phyloP scores from a whole-genome alignment of 164 flowering plant species.

The Vitis labrusca region DNA sequence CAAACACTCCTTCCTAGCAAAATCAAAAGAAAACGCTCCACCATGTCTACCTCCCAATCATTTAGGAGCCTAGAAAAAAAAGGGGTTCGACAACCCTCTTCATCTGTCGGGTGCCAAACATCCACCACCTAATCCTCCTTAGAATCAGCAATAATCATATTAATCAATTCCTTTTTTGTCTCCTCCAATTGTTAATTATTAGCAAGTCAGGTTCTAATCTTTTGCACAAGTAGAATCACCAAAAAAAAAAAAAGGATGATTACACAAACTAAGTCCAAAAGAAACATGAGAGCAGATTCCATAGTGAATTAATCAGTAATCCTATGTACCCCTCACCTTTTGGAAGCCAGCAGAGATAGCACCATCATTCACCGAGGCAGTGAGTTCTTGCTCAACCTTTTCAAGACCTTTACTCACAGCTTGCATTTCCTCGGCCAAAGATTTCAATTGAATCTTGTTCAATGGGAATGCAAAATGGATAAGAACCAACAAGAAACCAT shows the following conservation, averaged over 20 bases:
- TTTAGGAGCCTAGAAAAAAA: no score
- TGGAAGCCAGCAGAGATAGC: slow-evolving; percentile 76
- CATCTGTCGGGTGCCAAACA: no score
- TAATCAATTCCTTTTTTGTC: no score
- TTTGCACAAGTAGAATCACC: no score
- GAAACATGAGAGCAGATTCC: neutral
- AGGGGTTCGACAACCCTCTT: no score
- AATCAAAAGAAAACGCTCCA: no score
- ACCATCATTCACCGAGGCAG: slow-evolving; percentile 91
- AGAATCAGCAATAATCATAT: no score
- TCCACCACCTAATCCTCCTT: no score
- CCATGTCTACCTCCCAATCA: no score
- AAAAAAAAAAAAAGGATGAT: neutral
- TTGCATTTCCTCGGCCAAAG: slow-evolving; percentile 99
- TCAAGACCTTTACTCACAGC: slow-evolving; percentile 99
- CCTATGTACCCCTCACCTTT: slow-evolving; percentile 47
- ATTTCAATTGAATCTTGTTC: slow-evolving; percentile 82
- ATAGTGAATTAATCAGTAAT: neutral
- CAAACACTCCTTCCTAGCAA: no score
- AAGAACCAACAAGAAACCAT: neutral
- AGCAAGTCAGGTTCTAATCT: no score
- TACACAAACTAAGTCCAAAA: neutral
- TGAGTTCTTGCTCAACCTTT: slow-evolving; percentile 93
- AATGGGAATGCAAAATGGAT: neutral
- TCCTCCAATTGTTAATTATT: no score